A percentile compares a stretch with the other conserved stretches of the same genome.
phyloP scores from a whole-genome alignment of 1,284 basidiomycete species.

The Malassezia nana region DNA sequence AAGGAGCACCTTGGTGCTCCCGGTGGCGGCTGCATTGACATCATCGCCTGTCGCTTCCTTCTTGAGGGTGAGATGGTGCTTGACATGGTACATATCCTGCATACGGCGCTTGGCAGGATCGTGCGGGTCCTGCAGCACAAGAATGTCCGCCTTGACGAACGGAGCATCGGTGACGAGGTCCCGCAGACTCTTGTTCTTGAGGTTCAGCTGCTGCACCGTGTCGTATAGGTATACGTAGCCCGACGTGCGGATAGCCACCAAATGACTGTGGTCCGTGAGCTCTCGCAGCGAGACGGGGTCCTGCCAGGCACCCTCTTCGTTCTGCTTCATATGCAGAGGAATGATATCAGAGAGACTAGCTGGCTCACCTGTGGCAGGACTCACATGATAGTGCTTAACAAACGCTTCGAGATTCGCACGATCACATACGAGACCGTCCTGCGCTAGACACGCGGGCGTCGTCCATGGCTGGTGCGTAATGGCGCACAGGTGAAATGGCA shows the following conservation, averaged over 20 bases:
- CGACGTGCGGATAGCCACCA: slow-evolving; percentile 49
- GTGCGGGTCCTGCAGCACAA: slow-evolving; percentile 59
- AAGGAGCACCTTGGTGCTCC: slow-evolving; percentile 37
- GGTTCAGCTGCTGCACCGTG: slow-evolving; percentile 56
- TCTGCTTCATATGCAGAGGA: slow-evolving; percentile 69
- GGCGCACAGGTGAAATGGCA: slow-evolving; percentile 82
- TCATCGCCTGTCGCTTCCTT: slow-evolving; percentile 23
- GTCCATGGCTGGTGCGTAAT: slow-evolving; percentile 82
- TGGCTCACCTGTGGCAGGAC: slow-evolving; percentile 79
- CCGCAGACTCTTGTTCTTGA: slow-evolving; percentile 62
- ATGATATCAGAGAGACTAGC: slow-evolving; percentile 70
- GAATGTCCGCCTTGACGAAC: slow-evolving; percentile 76
- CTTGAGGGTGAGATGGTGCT: slow-evolving; percentile 32
- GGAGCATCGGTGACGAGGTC: slow-evolving; percentile 73
- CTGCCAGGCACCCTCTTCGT: slow-evolving; percentile 32
- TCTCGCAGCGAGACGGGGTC: slow-evolving; percentile 52
- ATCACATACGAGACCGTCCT: slow-evolving; percentile 50
- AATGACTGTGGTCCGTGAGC: slow-evolving; percentile 53
- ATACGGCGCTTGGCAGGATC: slow-evolving; percentile 25
- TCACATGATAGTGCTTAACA: slow-evolving; percentile 59
- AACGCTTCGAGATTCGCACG: slow-evolving; percentile 72
- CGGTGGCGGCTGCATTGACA: slow-evolving; percentile 44
- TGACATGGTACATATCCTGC: slow-evolving; percentile 32
- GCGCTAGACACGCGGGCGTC: slow-evolving; percentile 76
- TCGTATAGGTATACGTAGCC: slow-evolving; percentile 85